phyloP scores from a whole-genome alignment of 768 basidiomycete genomes.

The Flagelloscypha sp. region DNA sequence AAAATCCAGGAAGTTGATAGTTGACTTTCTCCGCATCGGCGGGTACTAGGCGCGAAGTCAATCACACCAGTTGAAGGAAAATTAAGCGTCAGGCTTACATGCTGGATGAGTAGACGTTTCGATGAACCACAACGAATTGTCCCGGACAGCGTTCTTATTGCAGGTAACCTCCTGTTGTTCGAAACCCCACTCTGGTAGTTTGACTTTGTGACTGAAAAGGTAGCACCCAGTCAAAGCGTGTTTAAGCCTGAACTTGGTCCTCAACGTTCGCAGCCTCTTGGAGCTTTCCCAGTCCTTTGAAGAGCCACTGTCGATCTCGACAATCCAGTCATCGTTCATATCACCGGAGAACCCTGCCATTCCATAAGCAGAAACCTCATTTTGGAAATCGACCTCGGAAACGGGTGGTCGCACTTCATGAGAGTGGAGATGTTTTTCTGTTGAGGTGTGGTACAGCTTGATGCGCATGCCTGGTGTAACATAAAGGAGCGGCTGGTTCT shows the following conservation, averaged over 20 bases:
- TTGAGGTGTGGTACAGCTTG: slow-evolving; percentile 72
- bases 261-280: slow-evolving; percentile 68
- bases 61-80: no score
- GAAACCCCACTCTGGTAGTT: slow-evolving; percentile 94
- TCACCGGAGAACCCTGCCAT: slow-evolving; percentile 80
- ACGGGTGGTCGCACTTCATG: slow-evolving; percentile 94
- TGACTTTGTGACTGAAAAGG: slow-evolving; percentile 96
- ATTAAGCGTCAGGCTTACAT: slow-evolving; percentile 37
- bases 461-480: slow-evolving; percentile 61
- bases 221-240: slow-evolving; percentile 91
- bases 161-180: slow-evolving; percentile 99
- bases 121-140: slow-evolving; percentile 89
- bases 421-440: slow-evolving; percentile 85
- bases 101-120: slow-evolving; percentile 77
- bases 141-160: slow-evolving; percentile 89
- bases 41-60: slow-evolving; percentile 42
- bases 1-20: slow-evolving; percentile 83
- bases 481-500: slow-evolving; percentile 46
- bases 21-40: slow-evolving; percentile 73
- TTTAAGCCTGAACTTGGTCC: slow-evolving; percentile 74
- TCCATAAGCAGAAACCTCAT: slow-evolving; percentile 94
- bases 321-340: slow-evolving; percentile 86
- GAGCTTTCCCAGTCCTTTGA: slow-evolving; percentile 55
- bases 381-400: slow-evolving; percentile 97
- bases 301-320: slow-evolving; percentile 74